phyloP scores from a whole-genome alignment of 2,329 filamentous ascomycete genomes.

The Diaporthe vexans region DNA sequence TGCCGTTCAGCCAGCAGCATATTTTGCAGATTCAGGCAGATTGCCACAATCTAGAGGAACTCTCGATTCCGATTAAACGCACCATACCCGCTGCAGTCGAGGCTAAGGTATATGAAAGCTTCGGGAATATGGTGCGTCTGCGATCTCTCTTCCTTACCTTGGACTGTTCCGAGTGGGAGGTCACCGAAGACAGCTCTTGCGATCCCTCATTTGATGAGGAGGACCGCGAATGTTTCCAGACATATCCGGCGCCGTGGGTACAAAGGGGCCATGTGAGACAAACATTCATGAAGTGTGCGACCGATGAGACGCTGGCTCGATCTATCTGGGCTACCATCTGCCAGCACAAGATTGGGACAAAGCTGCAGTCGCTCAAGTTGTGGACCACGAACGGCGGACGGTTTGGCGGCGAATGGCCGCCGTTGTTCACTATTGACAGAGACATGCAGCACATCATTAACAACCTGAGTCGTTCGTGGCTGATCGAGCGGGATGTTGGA shows the following conservation, averaged over 20 bases:
- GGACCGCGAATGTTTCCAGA: background rate
- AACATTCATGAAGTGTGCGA: conserved; percentile 24
- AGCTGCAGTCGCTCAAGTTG: conserved; percentile 26
- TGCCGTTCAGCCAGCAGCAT: conserved; percentile 20
- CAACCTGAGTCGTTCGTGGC: conserved; percentile 33
- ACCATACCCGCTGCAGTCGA: background rate
- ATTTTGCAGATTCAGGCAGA: background rate
- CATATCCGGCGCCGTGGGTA: background rate
- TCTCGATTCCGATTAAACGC: conserved; percentile 16
- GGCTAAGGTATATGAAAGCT: conserved; percentile 12
- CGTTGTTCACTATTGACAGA: background rate
- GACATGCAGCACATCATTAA: background rate
- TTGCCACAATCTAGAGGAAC: conserved; percentile 5
- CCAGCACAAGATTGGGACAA: background rate
- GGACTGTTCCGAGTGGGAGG: conserved; percentile 28
- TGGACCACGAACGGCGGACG: conserved; percentile 20
- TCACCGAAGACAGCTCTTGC: background rate
- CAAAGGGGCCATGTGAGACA: conserved; percentile 17
- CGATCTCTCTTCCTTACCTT: conserved; percentile 21
- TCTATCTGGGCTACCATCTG: conserved; percentile 28
- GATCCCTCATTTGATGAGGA: conserved; percentile 16
- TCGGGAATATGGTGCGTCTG: conserved; percentile 19
- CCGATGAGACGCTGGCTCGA: conserved; percentile 31
- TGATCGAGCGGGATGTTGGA: conserved; percentile 22
- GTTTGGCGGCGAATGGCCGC: background rate